Evolutionary conservation across 2,329 filamentous ascomycete genomes (phyloP).

Genomic region (Fusarium sp.): DNA sequence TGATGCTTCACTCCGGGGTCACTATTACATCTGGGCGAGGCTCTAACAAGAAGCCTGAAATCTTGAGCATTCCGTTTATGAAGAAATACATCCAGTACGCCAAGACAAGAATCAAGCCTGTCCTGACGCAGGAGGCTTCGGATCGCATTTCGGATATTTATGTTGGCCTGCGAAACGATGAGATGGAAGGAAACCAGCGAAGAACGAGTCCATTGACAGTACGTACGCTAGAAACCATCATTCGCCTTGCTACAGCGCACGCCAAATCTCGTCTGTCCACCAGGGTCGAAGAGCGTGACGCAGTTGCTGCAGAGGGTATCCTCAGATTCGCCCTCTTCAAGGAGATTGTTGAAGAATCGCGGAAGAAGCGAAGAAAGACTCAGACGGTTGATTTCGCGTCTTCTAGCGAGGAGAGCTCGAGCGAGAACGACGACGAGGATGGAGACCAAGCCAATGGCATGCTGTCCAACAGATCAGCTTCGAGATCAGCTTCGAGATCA

Average conservation of each 20-base stretch:
- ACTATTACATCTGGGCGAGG: constrained; percentile 78
- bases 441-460: constrained; percentile 65
- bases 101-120: constrained; percentile 88
- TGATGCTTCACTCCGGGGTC: constrained; percentile 94
- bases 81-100: constrained; percentile 99
- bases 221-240: constrained; percentile 96
- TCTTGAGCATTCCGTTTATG: constrained; percentile 96
- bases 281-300: constrained; percentile 89
- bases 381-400: constrained; percentile 65
- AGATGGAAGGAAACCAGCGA: constrained; percentile 92
- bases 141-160: constrained; percentile 93
- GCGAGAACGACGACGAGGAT: constrained; percentile 66
- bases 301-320: constrained; percentile 86
- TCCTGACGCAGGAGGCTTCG: constrained; percentile 88
- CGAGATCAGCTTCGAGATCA: constrained; percentile 42
- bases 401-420: constrained; percentile 66
- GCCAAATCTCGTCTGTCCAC: constrained; percentile 91
- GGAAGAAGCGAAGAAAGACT: constrained; percentile 82
- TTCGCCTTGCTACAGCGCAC: constrained; percentile 94
- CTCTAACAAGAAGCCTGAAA: constrained; percentile 79
- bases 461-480: constrained; percentile 36
- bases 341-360: constrained; percentile 83
- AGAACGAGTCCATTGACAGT: constrained; percentile 96
- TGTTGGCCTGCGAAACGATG: constrained; percentile 92
- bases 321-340: constrained; percentile 97